phyloP scores from a whole-genome alignment of 768 basidiomycete genomes.

The Peribolospora baueri region DNA sequence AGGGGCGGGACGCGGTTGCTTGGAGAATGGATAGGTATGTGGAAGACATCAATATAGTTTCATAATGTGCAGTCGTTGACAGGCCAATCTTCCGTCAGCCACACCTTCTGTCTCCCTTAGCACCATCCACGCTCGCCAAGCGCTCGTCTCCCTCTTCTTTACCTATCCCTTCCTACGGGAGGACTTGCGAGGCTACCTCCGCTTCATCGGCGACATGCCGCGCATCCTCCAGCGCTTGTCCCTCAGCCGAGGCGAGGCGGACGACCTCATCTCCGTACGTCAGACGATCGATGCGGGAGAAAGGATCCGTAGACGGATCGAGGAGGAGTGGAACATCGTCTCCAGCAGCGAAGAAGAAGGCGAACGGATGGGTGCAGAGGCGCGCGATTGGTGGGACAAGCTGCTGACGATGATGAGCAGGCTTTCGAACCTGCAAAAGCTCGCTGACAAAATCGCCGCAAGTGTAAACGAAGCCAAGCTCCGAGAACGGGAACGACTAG shows the following conservation, averaged over 20 bases:
- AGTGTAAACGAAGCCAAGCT: no score
- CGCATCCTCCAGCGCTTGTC: slow-evolving; percentile 57
- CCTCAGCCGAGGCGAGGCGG: slow-evolving; percentile 38
- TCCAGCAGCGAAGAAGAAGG: no score
- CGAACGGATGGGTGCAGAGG: background rate
- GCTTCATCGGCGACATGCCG: slow-evolving; percentile 39
- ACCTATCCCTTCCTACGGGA: slow-evolving; percentile 35
- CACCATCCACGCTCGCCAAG: slow-evolving; percentile 50
- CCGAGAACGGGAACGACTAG: no score
- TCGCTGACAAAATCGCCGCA: no score
- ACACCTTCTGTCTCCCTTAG: slow-evolving; percentile 51
- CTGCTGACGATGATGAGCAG: background rate
- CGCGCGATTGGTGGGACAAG: background rate
- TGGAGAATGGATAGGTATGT: slow-evolving; percentile 45
- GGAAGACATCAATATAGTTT: background rate
- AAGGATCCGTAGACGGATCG: slow-evolving; percentile 28
- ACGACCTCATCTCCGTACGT: slow-evolving; percentile 41
- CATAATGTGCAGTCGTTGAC: slow-evolving; percentile 7
- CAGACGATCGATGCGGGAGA: slow-evolving; percentile 39
- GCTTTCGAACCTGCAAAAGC: background rate
- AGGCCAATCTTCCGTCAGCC: slow-evolving; percentile 24
- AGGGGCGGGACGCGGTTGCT: slow-evolving; percentile 52
- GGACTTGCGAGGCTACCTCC: slow-evolving; percentile 35
- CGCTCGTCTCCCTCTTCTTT: slow-evolving; percentile 48
- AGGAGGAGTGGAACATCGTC: slow-evolving; percentile 28